A percentile compares a stretch with the other conserved stretches of the same genome.
Conservation (phyloP, 1,139 yeast genomes). For the Geotrichum fermentans region DNA sequence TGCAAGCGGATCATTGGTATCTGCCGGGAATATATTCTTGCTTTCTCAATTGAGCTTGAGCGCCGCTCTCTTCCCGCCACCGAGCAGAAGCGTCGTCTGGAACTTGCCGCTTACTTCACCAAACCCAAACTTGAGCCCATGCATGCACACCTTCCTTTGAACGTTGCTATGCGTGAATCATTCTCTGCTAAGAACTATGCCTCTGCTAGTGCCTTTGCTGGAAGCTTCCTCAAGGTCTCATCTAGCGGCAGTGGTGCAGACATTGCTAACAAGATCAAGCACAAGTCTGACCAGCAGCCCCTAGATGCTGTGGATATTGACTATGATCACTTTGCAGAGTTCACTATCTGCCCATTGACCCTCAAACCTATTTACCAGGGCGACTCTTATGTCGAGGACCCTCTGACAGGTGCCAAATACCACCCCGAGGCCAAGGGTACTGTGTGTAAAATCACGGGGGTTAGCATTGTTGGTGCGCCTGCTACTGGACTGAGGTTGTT, state of each 20-base stretch:
- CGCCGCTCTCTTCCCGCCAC: constrained; percentile 71
- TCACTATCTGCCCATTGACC: constrained; percentile 83
- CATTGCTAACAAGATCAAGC: constrained; percentile 77
- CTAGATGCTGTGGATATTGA: constrained; percentile 86
- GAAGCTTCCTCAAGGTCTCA: constrained; percentile 66
- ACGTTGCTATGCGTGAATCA: constrained; percentile 91
- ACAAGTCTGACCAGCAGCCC: constrained; percentile 72
- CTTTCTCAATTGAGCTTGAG: constrained; percentile 80
- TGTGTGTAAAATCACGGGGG: constrained; percentile 66
- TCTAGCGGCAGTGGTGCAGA: constrained; percentile 71
- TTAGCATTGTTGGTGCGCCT: constrained; percentile 85
- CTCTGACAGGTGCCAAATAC: constrained; percentile 89
- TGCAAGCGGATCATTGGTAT: constrained; percentile 66
- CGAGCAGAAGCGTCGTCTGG: constrained; percentile 82
- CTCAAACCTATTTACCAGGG: constrained; percentile 86
- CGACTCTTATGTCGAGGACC: constrained; percentile 63
- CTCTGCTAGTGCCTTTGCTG: constrained; percentile 86
- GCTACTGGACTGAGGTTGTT: constrained; percentile 78
- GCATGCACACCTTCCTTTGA: constrained; percentile 82
- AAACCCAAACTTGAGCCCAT: constrained; percentile 74
- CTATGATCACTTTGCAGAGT: constrained; percentile 87
- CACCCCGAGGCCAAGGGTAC: constrained; percentile 72
- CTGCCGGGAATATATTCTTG: constrained; percentile 87
- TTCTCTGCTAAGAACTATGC: constrained; percentile 84
- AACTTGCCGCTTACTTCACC: constrained; percentile 93